phyloP scores from a whole-genome alignment of 768 basidiomycete species.

The Zangia roseola region DNA sequence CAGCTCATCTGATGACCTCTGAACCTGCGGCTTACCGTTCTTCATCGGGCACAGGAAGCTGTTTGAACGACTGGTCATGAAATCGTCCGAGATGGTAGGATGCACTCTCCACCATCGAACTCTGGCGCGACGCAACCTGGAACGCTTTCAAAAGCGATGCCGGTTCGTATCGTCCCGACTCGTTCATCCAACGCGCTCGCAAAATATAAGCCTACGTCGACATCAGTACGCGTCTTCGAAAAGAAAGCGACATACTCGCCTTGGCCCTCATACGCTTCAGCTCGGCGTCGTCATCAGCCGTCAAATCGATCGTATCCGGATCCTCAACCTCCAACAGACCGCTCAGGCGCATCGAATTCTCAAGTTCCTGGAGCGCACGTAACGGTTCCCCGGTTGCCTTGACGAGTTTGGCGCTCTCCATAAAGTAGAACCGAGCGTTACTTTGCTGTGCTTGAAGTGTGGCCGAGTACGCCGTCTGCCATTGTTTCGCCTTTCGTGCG shows the following conservation, averaged over 20 bases:
- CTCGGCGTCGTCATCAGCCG: conserved; percentile 47
- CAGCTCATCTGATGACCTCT: too few species aligned
- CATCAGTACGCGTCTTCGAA: not conserved
- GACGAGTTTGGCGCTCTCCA: conserved; percentile 87
- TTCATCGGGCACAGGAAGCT: conserved; percentile 49
- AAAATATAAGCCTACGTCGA: conserved; percentile 65
- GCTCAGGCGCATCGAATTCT: conserved; percentile 61
- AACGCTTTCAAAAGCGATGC: conserved; percentile 62
- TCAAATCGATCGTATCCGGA: conserved; percentile 54
- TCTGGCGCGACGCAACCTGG: conserved; percentile 46
- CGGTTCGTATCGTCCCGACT: conserved; percentile 77
- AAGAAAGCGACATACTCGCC: conserved; percentile 37
- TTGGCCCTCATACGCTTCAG: conserved; percentile 65
- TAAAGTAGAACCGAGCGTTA: conserved; percentile 71
- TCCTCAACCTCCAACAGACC: conserved; percentile 49
- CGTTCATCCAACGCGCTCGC: conserved; percentile 90
- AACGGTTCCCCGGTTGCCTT: conserved; percentile 77
- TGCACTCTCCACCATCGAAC: conserved; percentile 73
- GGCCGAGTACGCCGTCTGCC: conserved; percentile 96
- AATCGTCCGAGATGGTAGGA: conserved; percentile 86
- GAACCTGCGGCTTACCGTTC: conserved; percentile 42
- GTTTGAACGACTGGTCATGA: conserved; percentile 76
- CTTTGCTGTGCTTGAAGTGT: conserved; percentile 84
- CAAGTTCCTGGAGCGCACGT: conserved; percentile 84
- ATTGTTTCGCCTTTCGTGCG: conserved; percentile 91